These are phyloP conservation scores for Petunia hybrid DNA, from an alignment of 305 asterid species.

Conservation along the genomic window DNA sequence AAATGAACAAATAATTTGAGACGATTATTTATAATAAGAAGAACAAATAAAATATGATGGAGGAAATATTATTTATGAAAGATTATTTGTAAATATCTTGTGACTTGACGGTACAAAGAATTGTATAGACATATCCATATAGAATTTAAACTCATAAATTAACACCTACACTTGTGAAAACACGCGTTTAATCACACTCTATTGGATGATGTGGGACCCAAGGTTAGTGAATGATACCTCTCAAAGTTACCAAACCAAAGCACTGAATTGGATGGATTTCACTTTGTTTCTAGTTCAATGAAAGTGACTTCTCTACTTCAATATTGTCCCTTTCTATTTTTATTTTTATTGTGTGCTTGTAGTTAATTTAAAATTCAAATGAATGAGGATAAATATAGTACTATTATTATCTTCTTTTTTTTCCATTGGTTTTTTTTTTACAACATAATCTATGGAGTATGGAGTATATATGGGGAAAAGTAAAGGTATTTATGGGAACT, in stretches of 20 bases:
- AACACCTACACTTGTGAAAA: background rate
- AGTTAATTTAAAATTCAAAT: background rate
- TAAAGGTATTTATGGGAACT: conserved; percentile 9
- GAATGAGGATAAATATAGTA: background rate
- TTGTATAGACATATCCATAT: too few species aligned
- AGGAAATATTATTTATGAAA: too few species aligned
- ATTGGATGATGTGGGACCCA: conserved; percentile 16
- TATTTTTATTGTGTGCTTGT: background rate
- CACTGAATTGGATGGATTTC: conserved; percentile 5
- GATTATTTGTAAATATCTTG: too few species aligned
- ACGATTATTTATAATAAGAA: too few species aligned
- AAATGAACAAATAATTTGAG: too few species aligned
- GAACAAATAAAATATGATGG: too few species aligned
- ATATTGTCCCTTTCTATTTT: background rate
- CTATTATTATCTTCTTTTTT: too few species aligned
- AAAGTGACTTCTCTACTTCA: background rate
- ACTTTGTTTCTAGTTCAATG: conserved; percentile 1
- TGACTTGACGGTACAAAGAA: too few species aligned
- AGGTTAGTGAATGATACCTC: conserved; percentile 16
- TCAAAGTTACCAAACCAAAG: conserved; percentile 19
- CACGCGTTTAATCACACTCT: background rate
- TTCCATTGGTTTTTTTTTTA: background rate
- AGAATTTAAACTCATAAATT: too few species aligned
- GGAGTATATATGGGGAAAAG: background rate
- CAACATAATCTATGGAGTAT: background rate